Evolutionary conservation across 2,329 filamentous ascomycete genomes (phyloP).

Genomic region (Xylaria digitata): DNA sequence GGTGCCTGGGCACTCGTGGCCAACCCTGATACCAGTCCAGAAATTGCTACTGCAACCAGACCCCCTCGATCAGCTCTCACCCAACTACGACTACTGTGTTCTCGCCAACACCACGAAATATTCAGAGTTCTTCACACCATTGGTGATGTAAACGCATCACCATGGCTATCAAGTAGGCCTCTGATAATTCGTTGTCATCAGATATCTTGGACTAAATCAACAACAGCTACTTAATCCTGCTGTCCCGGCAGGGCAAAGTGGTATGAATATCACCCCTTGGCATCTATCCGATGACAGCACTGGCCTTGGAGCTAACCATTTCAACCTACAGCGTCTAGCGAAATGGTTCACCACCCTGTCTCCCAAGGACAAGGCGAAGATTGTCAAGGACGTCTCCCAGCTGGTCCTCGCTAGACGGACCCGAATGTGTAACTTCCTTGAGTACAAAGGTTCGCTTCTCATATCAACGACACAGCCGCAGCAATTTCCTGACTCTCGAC

Average conservation of each 20-base stretch:
- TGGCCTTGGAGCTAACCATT: slow-evolving; percentile 39
- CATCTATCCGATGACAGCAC: slow-evolving; percentile 48
- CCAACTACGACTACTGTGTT: slow-evolving; percentile 5
- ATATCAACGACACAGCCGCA: slow-evolving; percentile 7
- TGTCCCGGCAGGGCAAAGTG: slow-evolving; percentile 99
- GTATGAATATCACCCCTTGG: slow-evolving; percentile 67
- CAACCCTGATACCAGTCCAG: slow-evolving; percentile 46
- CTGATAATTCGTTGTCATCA: slow-evolving; percentile 25
- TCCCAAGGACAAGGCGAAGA: slow-evolving; percentile 98
- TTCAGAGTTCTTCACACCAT: slow-evolving; percentile 25
- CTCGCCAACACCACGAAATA: slow-evolving; percentile 19
- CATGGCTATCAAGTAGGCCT: slow-evolving; percentile 65
- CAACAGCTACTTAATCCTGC: slow-evolving; percentile 90
- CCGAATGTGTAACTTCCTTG: slow-evolving; percentile 99
- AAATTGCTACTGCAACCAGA: slow-evolving; percentile 42
- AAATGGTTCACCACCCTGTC: slow-evolving; percentile 99
- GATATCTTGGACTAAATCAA: slow-evolving; percentile 42
- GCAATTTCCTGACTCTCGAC: slow-evolving; percentile 35
- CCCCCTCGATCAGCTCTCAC: not conserved
- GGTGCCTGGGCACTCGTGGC: slow-evolving; percentile 46
- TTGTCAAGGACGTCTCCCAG: slow-evolving; percentile 99
- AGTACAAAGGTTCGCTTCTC: slow-evolving; percentile 85
- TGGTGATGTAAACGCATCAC: slow-evolving; percentile 49
- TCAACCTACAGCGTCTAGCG: slow-evolving; percentile 79
- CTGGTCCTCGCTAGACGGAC: slow-evolving; percentile 94